Evolutionary conservation across 2,329 filamentous ascomycete genomes (phyloP), one percentile per base, ranked within the genome.

Genomic region (Hymenoscyphus repandus): DNA sequence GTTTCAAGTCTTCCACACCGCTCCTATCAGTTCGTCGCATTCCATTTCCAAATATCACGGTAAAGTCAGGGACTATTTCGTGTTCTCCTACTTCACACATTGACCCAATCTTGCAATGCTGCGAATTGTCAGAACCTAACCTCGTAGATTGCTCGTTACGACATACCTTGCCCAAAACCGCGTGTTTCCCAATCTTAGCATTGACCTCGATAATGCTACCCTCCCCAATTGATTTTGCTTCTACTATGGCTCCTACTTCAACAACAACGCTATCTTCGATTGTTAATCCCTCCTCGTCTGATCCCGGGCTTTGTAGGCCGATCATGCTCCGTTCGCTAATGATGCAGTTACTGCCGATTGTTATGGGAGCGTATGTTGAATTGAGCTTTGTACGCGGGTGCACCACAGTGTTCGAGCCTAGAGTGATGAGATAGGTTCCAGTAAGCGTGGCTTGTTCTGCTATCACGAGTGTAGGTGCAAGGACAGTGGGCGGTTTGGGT

Each of bases 381-480:
- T 90, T 87, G 50, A 96, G 78, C 55, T 85, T 83, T 13, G 85
- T 81, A 44, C 91, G 88, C 1, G 93, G 91, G 63, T 97, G 92
- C n/a, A 99, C 72, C 6, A 96, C 80, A 3, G 82, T 85, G 63
- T 90, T 84, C 20, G 87, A 77, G 50, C 85, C 85, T 56, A 97
- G 82, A 40, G 82, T 85, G 56, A 99, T 88, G 1, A 82, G 84
- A 66, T 95, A 79, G 2, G 79, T 83, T 57, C 93, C 93, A 15
- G 74, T 80, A 15, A 86, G 71, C 15, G 79, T 70, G 10, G 82
- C 80, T 52, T 77, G 77, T 57, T 85, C 82, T 63, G 82, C 78
- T 52, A 86, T 83, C 30, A 74, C 75, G 50, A 84, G 70, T 15
- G 75, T 75, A 0, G 78, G 78, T 15, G 80, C 79, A 65, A 86